Conservation (phyloP, 164 flowering plant species). For the Aristolochia californica region DNA sequence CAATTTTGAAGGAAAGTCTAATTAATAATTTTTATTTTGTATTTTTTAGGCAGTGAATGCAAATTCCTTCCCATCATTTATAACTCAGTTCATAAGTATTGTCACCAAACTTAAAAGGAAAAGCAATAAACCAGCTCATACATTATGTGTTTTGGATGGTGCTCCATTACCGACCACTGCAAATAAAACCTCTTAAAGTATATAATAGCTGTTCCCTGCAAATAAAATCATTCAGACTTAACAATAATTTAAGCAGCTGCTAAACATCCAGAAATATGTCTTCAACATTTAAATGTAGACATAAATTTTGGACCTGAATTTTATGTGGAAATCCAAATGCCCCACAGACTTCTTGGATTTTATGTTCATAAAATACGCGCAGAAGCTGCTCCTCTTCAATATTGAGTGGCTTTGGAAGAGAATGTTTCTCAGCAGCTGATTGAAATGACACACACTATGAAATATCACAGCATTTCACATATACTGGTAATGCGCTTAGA, state of each 20-base stretch:
- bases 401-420: conserved; percentile 72
- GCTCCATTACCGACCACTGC: conserved; percentile 98
- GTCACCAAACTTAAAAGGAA: neutral
- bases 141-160: conserved; percentile 92
- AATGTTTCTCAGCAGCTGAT: conserved; percentile 46
- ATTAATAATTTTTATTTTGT: no score
- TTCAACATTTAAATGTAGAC: neutral
- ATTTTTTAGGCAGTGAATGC: no score
- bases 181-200: conserved; percentile 94
- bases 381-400: conserved; percentile 75
- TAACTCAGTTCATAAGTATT: neutral
- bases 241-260: neutral
- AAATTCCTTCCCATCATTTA: no score
- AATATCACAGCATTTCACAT: neutral
- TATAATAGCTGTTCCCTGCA: conserved; percentile 86
- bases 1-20: no score
- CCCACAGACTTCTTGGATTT: conserved; percentile 89
- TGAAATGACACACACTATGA: neutral
- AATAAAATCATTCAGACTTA: neutral
- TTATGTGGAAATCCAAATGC: conserved; percentile 90
- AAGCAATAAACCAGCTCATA: conserved; percentile 21
- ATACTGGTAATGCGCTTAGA: no score
- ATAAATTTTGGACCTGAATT: conserved; percentile 58
- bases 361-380: conserved; percentile 75
- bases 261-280: neutral